Percentiles rank a stretch among this genome's conserved stretches.
Conservation (phyloP, 768 basidiomycete genomes). For the Termitomyces sp. region DNA sequence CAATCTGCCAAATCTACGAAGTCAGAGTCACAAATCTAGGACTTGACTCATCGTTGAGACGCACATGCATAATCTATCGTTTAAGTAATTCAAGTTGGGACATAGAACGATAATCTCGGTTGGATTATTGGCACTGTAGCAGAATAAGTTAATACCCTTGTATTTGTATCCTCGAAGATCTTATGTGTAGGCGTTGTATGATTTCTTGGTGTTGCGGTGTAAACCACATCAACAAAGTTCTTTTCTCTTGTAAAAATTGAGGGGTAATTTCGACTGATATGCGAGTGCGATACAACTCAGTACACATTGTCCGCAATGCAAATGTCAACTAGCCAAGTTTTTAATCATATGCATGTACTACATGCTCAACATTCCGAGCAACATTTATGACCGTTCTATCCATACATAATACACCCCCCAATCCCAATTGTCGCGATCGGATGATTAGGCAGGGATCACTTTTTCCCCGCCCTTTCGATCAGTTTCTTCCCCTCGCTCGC, state of each 20-base stretch:
- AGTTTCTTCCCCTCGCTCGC: neutral
- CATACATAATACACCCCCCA: neutral
- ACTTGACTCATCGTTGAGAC: neutral
- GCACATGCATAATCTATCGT: slow-evolving; percentile 5
- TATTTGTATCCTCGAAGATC: neutral
- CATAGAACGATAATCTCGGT: neutral
- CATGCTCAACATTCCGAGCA: slow-evolving; percentile 3
- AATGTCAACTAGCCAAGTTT: neutral
- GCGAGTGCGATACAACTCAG: neutral
- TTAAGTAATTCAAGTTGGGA: neutral
- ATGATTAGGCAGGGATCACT: neutral
- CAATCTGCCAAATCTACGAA: neutral
- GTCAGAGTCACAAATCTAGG: neutral
- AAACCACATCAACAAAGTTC: neutral
- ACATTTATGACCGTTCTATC: slow-evolving; percentile 2
- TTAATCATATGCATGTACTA: slow-evolving; percentile 6
- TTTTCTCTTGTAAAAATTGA: neutral
- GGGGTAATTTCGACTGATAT: neutral
- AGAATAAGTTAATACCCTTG: neutral
- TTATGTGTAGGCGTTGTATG: neutral
- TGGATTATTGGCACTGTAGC: neutral
- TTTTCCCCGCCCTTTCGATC: slow-evolving; percentile 2
- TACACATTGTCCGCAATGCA: too few relatives aligned
- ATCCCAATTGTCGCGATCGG: neutral
- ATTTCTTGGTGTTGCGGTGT: neutral